Conservation (phyloP, 441 rosid species). For the Metrosideros polymorpha region DNA sequence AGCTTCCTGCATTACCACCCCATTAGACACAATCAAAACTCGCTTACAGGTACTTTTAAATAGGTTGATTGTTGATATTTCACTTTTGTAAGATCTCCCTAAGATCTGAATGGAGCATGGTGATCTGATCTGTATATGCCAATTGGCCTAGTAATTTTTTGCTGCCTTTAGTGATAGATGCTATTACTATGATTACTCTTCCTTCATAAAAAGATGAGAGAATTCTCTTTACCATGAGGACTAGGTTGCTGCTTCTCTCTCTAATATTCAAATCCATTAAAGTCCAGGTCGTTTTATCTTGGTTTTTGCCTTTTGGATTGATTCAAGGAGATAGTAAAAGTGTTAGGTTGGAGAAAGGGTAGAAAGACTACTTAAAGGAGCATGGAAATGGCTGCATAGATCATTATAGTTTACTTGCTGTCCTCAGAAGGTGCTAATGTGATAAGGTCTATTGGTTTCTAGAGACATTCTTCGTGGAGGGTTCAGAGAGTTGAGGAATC, state of each 20-base stretch:
- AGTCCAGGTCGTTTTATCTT: not conserved
- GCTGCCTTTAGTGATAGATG: not conserved
- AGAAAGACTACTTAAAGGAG: not conserved
- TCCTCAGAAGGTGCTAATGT: not conserved
- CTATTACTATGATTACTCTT: not conserved
- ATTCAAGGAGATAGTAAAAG: not conserved
- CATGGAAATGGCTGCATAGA: not conserved
- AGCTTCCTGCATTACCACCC: conserved; percentile 84
- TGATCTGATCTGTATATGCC: not conserved
- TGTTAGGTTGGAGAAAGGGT: not conserved
- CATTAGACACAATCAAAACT: conserved; percentile 89
- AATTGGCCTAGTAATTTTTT: not conserved
- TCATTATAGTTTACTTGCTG: not conserved
- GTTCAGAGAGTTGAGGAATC: not conserved
- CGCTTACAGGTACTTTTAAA: conserved; percentile 62
- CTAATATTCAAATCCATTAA: not conserved
- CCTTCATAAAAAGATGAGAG: not conserved
- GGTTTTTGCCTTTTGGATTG: not conserved
- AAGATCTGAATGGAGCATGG: not conserved
- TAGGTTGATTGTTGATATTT: not conserved
- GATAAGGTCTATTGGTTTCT: not conserved
- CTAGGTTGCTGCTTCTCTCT: not conserved
- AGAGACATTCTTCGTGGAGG: not conserved
- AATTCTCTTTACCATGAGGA: not conserved
- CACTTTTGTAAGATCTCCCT: not conserved